Percentiles rank a stretch among this genome's conserved stretches.
Evolutionary conservation across 2,329 filamentous ascomycete genomes (phyloP).

Genomic region (Purpureocillium takamizusanense): DNA sequence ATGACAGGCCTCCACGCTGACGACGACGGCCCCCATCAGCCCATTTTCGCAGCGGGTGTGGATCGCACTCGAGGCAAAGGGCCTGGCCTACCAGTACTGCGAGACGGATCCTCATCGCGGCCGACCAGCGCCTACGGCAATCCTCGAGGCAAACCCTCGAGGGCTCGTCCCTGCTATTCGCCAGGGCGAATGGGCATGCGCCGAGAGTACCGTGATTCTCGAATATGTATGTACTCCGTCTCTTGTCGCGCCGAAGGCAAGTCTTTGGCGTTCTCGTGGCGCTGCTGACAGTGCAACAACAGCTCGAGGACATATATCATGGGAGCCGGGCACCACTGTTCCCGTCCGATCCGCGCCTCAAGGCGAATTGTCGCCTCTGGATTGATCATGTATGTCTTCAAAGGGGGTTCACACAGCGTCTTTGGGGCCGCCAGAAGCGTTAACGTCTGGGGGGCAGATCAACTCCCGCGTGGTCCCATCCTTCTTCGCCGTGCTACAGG

Average conservation of each 20-base stretch:
- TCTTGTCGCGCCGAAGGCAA: too few relatives aligned
- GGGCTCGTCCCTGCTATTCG: conserved; percentile 69
- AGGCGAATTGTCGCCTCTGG: conserved; percentile 72
- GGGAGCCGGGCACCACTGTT: conserved; percentile 47
- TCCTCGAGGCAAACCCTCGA: conserved; percentile 68
- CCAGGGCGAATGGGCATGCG: conserved; percentile 73
- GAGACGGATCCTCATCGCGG: conserved; percentile 75
- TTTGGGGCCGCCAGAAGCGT: too few relatives aligned
- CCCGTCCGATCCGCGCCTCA: conserved; percentile 54
- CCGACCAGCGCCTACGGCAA: conserved; percentile 43
- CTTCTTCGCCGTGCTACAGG: conserved; percentile 67
- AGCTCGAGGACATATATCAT: conserved; percentile 61
- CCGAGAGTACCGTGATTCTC: conserved; percentile 73
- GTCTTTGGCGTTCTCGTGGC: background rate
- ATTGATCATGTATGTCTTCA: conserved; percentile 57
- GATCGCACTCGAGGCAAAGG: conserved; percentile 78
- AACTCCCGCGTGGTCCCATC: conserved; percentile 66
- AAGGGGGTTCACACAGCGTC: too few relatives aligned
- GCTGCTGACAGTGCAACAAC: background rate
- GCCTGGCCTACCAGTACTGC: conserved; percentile 73
- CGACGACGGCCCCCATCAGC: conserved; percentile 26
- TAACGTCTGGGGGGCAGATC: conserved; percentile 50
- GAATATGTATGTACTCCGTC: conserved; percentile 78
- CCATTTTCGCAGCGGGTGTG: conserved; percentile 83
- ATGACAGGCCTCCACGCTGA: conserved; percentile 3